A percentile compares a stretch with the other conserved stretches of the same genome.
phyloP scores from a whole-genome alignment of 495 filamentous ascomycete species.

The Astrocystis sublimbata region DNA sequence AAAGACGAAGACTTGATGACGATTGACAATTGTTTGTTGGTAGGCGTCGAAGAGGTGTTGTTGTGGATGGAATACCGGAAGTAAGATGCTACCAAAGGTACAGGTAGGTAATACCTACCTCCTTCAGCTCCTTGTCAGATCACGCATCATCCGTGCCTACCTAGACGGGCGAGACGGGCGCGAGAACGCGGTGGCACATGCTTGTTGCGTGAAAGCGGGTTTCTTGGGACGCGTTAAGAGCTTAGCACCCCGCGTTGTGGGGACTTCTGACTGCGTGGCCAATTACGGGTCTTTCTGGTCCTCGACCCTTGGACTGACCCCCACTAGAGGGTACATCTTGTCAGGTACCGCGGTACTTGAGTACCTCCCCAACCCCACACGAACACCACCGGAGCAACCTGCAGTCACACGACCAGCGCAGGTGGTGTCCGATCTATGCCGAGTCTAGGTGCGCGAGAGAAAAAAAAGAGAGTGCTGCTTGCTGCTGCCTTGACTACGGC shows the following conservation, averaged over 20 bases:
- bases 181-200: conserved; percentile 16
- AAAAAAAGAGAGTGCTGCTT: too few relatives aligned
- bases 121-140: too few relatives aligned
- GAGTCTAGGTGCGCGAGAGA: too few relatives aligned
- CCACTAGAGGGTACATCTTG: background rate
- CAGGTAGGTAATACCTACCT: too few relatives aligned
- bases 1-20: background rate
- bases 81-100: background rate
- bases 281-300: background rate
- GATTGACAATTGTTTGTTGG: background rate
- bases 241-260: background rate
- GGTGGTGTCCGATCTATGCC: background rate
- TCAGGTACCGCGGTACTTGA: background rate
- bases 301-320: background rate
- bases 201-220: conserved; percentile 12
- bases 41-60: background rate
- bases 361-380: too few relatives aligned
- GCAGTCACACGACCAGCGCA: background rate
- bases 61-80: background rate
- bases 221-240: conserved; percentile 17
- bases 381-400: background rate
- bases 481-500: too few relatives aligned
- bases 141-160: too few relatives aligned
- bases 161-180: conserved; percentile 1
- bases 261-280: background rate